Evolutionary conservation across 164 flowering plant species (phyloP).

Genomic region (Cinnamomum chago): DNA sequence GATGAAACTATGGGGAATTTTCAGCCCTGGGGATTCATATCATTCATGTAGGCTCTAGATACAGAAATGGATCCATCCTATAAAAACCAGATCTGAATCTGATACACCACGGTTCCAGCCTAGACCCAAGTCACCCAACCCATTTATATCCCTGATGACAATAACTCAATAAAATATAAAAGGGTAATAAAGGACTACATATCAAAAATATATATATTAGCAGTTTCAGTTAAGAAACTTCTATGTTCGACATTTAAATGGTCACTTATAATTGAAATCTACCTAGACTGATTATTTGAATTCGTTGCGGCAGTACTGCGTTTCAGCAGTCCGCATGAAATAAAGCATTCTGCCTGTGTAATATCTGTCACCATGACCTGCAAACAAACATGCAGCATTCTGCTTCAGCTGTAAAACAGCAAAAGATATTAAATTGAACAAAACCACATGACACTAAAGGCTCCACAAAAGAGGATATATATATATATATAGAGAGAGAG

Average conservation of each 20-base stretch:
- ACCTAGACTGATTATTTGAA: conserved; percentile 85
- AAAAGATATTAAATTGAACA: no score
- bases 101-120: no score
- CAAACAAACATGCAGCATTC: not conserved
- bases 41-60: no score
- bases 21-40: no score
- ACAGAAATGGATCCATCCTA: no score
- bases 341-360: conserved; percentile 56
- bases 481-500: no score
- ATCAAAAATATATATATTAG: no score
- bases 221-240: not conserved
- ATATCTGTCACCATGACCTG: conserved; percentile 47
- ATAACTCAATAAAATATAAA: not conserved
- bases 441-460: not conserved
- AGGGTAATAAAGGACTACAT: not conserved
- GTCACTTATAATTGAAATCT: not conserved
- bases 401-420: not conserved
- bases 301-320: conserved; percentile 82
- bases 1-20: no score
- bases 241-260: no score
- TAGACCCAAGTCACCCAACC: no score
- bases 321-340: conserved; percentile 58
- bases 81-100: no score
- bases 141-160: no score
- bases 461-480: not conserved